A percentile compares a stretch with the other conserved stretches of the same genome.
Conservation (phyloP, 805 yeast genomes). For the Starmerella apis region DNA sequence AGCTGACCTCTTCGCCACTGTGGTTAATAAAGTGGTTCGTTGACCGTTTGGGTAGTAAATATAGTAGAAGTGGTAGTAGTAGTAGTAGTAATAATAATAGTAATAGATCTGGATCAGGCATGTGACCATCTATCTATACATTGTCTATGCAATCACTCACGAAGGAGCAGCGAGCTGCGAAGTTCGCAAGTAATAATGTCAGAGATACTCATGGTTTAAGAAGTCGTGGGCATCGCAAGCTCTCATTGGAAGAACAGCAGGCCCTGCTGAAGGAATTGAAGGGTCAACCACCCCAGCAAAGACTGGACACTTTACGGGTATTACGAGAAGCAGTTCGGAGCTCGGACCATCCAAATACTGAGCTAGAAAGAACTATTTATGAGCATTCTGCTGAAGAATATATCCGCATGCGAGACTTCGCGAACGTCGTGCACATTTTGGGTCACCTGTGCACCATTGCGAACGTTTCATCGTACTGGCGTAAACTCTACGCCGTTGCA, state of each 20-base stretch:
- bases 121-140: neutral
- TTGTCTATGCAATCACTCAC: conserved; percentile 9
- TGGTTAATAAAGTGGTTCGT: too few relatives aligned
- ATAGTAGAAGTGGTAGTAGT: too few relatives aligned
- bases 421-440: conserved; percentile 10
- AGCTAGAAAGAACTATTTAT: conserved; percentile 10
- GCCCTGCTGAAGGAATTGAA: conserved; percentile 4
- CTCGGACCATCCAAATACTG: neutral
- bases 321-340: conserved; percentile 16
- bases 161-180: conserved; percentile 15
- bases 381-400: conserved; percentile 8
- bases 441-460: conserved; percentile 1
- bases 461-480: neutral
- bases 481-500: conserved; percentile 2
- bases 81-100: too few relatives aligned
- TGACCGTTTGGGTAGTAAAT: too few relatives aligned
- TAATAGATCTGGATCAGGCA: neutral
- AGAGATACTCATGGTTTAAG: conserved; percentile 3
- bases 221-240: conserved; percentile 15
- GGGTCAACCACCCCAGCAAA: neutral
- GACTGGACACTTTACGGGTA: conserved; percentile 10
- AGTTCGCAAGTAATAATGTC: conserved; percentile 8
- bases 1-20: too few relatives aligned
- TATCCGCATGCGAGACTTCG: conserved; percentile 4
- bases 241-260: conserved; percentile 11